Evolutionary conservation across 352 stramenopile genomes (phyloP), one percentile per base, ranked within the genome.

Genomic region (Phytophthora citrophthora): DNA sequence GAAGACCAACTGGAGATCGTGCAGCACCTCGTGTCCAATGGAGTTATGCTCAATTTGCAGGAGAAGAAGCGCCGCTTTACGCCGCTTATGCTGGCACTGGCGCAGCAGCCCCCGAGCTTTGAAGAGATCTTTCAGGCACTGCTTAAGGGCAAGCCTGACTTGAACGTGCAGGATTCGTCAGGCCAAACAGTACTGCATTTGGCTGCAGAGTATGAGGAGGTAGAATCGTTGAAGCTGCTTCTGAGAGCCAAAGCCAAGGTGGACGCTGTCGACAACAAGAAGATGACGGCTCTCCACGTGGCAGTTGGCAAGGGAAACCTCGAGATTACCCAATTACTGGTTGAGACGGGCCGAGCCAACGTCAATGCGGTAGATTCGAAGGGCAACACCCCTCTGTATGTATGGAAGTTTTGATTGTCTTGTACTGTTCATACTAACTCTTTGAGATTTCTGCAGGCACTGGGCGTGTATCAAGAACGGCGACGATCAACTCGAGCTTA

Each of bases 41-140:
- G 85, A 12, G 81, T 74, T n/a, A 71, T 75, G 55, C 73, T 93
- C 12, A 88, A 93, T 27, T 61, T 84, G 44, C 81, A 91, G 64
- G 79, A 91, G 26, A 93, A 89, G 72, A 91, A 91, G 67, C 85
- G 76, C 50, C 75, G 71, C 36, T 91, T 91, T 65, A 93, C 85
- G 47, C 80, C 85, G 26, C 52, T 90, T 26, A 93, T 93, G 85
- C 72, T 93, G 29, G 80, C 77, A 24, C 57, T 93, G 39, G 85
- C 85, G 23, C 85, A 91, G 36, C 85, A 89, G 36, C 85, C 85
- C 12, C 76, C 75, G 16, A 74, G 73, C 16, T 90, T 87, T 55
- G 45, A 90, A 54, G 80, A 90, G 53, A 86, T 91, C 24, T 65
- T 93, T 27, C 73, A 88, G 34, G 71, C 64, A 1, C 59, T 93